These are phyloP conservation scores for Salix purpurea DNA, from an alignment of 345 rosid species.

Conservation along the genomic window DNA sequence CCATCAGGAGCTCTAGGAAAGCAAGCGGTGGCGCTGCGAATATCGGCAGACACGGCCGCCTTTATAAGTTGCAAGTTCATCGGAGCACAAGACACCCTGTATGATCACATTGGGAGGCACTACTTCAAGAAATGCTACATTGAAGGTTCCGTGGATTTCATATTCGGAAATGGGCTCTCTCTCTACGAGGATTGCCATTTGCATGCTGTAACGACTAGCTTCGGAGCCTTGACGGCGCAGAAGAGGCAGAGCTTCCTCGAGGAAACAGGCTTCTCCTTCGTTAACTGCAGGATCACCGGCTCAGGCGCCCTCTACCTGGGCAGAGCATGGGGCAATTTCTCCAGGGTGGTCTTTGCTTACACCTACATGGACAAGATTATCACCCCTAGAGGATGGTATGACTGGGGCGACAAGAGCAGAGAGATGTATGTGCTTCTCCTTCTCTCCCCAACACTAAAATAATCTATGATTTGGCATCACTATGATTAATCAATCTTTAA, in stretches of 20 bases:
- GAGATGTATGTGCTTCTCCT: conserved; percentile 20
- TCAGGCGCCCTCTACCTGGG: conserved; percentile 37
- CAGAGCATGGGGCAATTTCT: conserved; percentile 45
- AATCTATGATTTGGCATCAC: not conserved
- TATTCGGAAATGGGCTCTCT: conserved; percentile 47
- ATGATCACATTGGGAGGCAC: conserved; percentile 45
- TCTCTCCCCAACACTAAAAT: not conserved
- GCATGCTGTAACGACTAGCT: conserved; percentile 36
- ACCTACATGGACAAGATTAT: conserved; percentile 36
- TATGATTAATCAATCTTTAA: not conserved
- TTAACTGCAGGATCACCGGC: conserved; percentile 42
- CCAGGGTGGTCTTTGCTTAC: conserved; percentile 39
- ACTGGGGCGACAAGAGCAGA: conserved; percentile 40
- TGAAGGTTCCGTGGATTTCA: conserved; percentile 43
- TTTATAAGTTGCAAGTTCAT: conserved; percentile 36
- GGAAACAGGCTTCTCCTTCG: conserved; percentile 41
- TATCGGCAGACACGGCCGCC: conserved; percentile 41
- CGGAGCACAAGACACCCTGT: conserved; percentile 44
- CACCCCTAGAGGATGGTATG: conserved; percentile 38
- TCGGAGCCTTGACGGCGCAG: conserved; percentile 40
- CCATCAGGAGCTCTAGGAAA: conserved; percentile 40
- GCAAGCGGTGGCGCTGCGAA: conserved; percentile 43
- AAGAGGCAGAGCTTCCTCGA: conserved; percentile 29
- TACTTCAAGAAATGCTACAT: conserved; percentile 39
- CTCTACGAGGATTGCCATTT: conserved; percentile 36